phyloP scores from a whole-genome alignment of 768 basidiomycete species.

The Cubamyces sp. region DNA sequence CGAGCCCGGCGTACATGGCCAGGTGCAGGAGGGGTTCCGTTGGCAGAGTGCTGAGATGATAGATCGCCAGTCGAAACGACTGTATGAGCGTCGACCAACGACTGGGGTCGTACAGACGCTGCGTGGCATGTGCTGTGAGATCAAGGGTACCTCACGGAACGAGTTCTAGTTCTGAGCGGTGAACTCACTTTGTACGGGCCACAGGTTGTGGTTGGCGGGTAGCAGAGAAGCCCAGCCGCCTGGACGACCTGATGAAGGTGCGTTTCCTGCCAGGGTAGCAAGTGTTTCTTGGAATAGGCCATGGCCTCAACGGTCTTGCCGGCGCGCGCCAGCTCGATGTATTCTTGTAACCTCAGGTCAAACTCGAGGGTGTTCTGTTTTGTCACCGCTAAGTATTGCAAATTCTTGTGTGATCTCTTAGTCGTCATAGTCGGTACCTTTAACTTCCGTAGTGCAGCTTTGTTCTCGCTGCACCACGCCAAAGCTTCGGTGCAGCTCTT shows the following conservation, averaged over 20 bases:
- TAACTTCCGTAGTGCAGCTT: slow-evolving; percentile 86
- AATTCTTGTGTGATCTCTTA: background rate
- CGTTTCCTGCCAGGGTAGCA: slow-evolving; percentile 81
- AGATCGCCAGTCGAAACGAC: slow-evolving; percentile 85
- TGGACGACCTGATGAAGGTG: slow-evolving; percentile 79
- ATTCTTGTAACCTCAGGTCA: slow-evolving; percentile 93
- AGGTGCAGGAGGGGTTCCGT: slow-evolving; percentile 86
- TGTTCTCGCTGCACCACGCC: slow-evolving; percentile 96
- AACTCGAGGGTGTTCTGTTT: slow-evolving; percentile 92
- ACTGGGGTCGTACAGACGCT: slow-evolving; percentile 82
- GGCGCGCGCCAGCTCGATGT: slow-evolving; percentile 84
- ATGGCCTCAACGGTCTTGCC: slow-evolving; percentile 77
- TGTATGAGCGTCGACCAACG: slow-evolving; percentile 79
- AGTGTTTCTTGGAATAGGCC: slow-evolving; percentile 78
- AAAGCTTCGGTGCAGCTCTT: slow-evolving; percentile 90
- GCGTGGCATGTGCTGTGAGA: slow-evolving; percentile 7
- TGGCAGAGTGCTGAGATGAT: slow-evolving; percentile 85
- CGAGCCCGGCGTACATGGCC: slow-evolving; percentile 88
- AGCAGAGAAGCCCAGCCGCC: slow-evolving; percentile 78
- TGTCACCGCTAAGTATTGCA: background rate
- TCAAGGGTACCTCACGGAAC: background rate
- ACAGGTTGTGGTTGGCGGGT: slow-evolving; percentile 69
- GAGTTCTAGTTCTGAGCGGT: too few species aligned
- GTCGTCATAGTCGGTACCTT: slow-evolving; percentile 52
- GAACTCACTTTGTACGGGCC: slow-evolving; percentile 75